Conservation (phyloP, 371 early-diverging fungal species). For the Mucor lusitanicus region DNA sequence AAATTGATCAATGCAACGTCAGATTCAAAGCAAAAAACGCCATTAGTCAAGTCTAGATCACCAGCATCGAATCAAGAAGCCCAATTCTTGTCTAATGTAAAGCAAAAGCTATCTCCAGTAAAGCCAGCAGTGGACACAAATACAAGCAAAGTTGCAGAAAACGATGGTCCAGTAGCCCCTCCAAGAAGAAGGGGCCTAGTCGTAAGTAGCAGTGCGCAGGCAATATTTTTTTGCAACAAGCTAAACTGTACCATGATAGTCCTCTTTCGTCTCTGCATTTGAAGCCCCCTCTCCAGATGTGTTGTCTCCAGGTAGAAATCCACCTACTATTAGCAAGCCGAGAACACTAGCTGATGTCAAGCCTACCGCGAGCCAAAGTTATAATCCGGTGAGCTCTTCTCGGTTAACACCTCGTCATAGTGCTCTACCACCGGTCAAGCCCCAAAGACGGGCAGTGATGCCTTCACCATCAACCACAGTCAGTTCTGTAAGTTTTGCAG, state of each 20-base stretch:
- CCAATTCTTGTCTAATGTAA: slow-evolving; percentile 7
- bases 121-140: background rate
- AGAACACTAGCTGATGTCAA: background rate
- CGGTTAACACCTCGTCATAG: background rate
- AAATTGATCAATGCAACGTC: background rate
- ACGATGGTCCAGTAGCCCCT: background rate
- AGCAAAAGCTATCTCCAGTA: slow-evolving; percentile 1
- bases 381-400: background rate
- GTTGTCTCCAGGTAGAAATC: background rate
- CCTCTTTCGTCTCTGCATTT: slow-evolving; percentile 17
- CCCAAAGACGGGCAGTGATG: background rate
- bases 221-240: background rate
- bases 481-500: background rate
- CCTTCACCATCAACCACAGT: background rate
- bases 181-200: slow-evolving; percentile 6
- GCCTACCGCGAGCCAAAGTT: background rate
- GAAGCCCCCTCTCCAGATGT: slow-evolving; percentile 2
- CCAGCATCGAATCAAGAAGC: background rate
- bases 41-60: background rate
- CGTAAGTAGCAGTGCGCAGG: background rate
- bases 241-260: slow-evolving; percentile 2
- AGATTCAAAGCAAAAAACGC: background rate
- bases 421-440: background rate
- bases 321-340: background rate
- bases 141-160: background rate